Base-by-base conservation (phyloP, 139 green algal species). In the Limnomonas spitsbergensis region DNA sequence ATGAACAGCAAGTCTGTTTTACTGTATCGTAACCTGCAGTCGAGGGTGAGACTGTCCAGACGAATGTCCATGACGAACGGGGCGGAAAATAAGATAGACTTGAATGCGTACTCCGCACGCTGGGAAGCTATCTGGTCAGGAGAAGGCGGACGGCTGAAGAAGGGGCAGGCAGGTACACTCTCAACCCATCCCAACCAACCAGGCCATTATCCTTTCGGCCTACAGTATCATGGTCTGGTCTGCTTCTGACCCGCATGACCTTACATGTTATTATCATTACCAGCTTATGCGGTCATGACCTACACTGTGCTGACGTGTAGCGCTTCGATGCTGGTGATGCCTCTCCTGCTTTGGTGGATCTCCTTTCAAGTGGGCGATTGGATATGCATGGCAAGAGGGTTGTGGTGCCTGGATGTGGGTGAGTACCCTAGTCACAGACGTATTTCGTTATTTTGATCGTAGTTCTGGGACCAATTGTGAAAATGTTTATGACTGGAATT, bases 371-470 rank as follows among this genome's bases (percentile, higher is more conserved):
- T 38, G 56, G 24, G 4, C 27, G 29, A 4, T 35, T 70, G 56
- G 4, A 24, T 37, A 4, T 70, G 56, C 4, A 70, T 7, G 56
- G 56, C 27, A 34, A 38, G 56, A 24, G 56, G 7, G 29, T 20
- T 70, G 7, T 70, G 29, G 56, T 70, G 29, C 56, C 56, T 70
- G 56, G 56, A 7, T 70, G 56, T 70, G 56, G 56, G 56, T 70
- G 56, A 70, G 56, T 36, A 32, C 56, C 24, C 27, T 14, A 14
- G 20, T 61, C 14, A 14, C 20, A 61, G 20, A 61, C n/a, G 47
- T 20, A 61, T 61, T 14, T 20, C 20, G 20, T 61, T 61, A 61
- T 61, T 61, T 61, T n/a, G n/a, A n/a, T n/a, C n/a, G n/a, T n/a
- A n/a, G n/a, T n/a, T n/a, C n/a, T n/a, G n/a, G n/a, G n/a, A n/a